Base-by-base conservation (phyloP, 257 asterid species). In the Petunia axillaris region DNA sequence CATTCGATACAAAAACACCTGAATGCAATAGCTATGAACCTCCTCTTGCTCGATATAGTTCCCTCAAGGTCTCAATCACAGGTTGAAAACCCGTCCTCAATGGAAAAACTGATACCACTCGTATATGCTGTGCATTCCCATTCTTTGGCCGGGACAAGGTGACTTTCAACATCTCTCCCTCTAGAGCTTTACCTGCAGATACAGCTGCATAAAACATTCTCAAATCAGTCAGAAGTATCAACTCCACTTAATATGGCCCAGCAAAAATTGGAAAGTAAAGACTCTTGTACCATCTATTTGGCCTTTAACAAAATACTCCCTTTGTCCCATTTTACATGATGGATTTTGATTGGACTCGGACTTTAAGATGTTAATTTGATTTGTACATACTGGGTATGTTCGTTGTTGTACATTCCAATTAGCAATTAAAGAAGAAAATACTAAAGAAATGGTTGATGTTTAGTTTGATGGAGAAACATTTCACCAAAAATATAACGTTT, bases 91-190 rank as follows among this genome's bases (percentile, higher is more conserved):
- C 88, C 60, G 93, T 81, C 70, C 87, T 70, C 84, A 93, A 85
- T 8, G 99, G 97, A 76, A 85, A 83, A 67, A 95, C 93, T 36
- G 98, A 90, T 39, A 81, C 87, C 82, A 92, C 98, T 52, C 98
- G 92, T 39, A 86, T 83, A 87, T 95, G 94, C 82, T 87, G 98
- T 57, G 96, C 97, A 84, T 92, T 91, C 41, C 96, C 96, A 55
- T 89, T 95, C 89, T 87, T 92, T 1, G 99, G 97, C 64, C 88
- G 90, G 78, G 99, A 85, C 81, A 95, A 79, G 15, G 92, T 89
- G 77, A 95, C 89, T n/a, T 84, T 88, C 66, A 92, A 75, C 92
- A 95, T 93, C 87, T 93, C 96, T 48, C 98, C 98, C 79, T 91
- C 92, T 81, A 95, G 89, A 82, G 86, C 89, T 85, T 88, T 81